Evolutionary conservation across 2,329 filamentous ascomycete species (phyloP), one percentile per base, ranked within the genome.

Genomic region (Verticillium klebahnii): DNA sequence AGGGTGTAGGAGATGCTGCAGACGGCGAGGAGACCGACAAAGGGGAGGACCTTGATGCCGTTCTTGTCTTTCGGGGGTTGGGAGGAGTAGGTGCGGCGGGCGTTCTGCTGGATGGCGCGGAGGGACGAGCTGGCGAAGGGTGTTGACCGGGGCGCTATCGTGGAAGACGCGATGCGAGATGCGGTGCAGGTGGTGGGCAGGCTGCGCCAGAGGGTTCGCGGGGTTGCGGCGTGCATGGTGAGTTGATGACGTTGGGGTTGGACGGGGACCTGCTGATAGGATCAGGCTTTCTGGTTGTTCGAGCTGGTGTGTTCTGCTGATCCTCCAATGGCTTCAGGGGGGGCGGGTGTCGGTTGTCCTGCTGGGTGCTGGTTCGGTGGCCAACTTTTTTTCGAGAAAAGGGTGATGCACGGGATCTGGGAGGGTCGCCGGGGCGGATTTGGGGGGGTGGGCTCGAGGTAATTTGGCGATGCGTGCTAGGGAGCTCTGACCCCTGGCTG

Each of bases 41-140:
- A 85, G 2, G 83, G 83, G 82, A 82, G 85, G 71, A 86, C 85
- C 73, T 85, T 85, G 76, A 85, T 70, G 55, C 67, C 71, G 59
- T 69, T 73, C 55, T 73, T 72, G 61, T 70, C 72, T 12, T 69
- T 72, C 39, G 75, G 76, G 11, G 75, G 75, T 50, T 76, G 69
- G 15, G 78, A 75, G 59, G 79, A 81, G 66, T 80, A 87, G 74
- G 68, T 61, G 58, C 74, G 72, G 59, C 65, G 67, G 52, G 68
- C 64, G 23, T 58, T 64, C 58, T 65, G 61, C 59, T 67, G 66
- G 60, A 29, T 15, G 19, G 56, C 23, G 56, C 56, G 56, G 36
- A 57, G 57, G 58, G 56, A 61, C 60, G 62, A 60, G 31, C 60
- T 55, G 64, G 34, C 29, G 32, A 60, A 58, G 56, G 39, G 25